These are phyloP conservation scores for Volutella citrinella DNA, from an alignment of 2,329 filamentous ascomycete species.

Conservation along the genomic window DNA sequence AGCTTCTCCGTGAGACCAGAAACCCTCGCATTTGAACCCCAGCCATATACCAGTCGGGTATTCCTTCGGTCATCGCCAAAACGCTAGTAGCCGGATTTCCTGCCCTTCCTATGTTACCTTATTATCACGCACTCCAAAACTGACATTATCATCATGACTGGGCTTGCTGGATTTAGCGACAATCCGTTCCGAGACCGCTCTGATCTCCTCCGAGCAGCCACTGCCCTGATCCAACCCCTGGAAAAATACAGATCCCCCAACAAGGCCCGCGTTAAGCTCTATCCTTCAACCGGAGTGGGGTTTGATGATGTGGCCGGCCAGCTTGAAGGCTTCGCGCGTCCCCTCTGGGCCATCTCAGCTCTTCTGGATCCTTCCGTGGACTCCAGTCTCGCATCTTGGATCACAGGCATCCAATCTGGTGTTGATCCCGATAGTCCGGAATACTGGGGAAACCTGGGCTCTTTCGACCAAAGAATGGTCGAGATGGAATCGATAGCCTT, in stretches of 20 bases:
- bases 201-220: slow-evolving; percentile 32
- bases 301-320: slow-evolving; percentile 43
- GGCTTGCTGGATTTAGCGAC: slow-evolving; percentile 36
- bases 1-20: too few species aligned
- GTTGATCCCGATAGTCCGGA: slow-evolving; percentile 29
- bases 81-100: too few species aligned
- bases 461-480: slow-evolving; percentile 50
- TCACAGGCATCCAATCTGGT: slow-evolving; percentile 29
- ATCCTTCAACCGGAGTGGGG: slow-evolving; percentile 32
- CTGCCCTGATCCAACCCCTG: slow-evolving; percentile 32
- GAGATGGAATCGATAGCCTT: slow-evolving; percentile 49
- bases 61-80: too few species aligned
- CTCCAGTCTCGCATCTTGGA: background rate
- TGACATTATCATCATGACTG: slow-evolving; percentile 24
- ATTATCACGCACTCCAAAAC: too few species aligned
- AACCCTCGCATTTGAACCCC: too few species aligned
- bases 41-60: too few species aligned
- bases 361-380: background rate
- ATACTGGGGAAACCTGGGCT: slow-evolving; percentile 45
- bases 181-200: slow-evolving; percentile 34
- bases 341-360: slow-evolving; percentile 9
- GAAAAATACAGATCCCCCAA: slow-evolving; percentile 29
- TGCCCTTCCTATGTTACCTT: too few species aligned
- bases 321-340: slow-evolving; percentile 38
- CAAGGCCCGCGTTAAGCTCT: slow-evolving; percentile 33